Conservation (phyloP, 768 basidiomycete species). For the Phaeotremella fagi region DNA sequence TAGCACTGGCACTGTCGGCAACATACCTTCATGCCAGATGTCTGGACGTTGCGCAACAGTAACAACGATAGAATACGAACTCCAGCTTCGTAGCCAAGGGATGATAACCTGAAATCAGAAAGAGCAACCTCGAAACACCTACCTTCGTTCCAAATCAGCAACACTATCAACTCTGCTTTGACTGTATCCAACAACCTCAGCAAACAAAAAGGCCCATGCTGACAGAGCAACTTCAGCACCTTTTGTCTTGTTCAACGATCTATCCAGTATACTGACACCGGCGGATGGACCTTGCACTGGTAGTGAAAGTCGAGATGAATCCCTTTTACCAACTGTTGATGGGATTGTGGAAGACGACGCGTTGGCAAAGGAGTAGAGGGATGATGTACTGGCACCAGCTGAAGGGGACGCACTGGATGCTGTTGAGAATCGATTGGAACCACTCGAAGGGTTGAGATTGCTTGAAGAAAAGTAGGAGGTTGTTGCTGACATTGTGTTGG, state of each 20-base stretch:
- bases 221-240: slow-evolving; percentile 74
- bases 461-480: background rate
- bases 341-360: background rate
- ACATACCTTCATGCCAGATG: slow-evolving; percentile 38
- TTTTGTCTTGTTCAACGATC: slow-evolving; percentile 80
- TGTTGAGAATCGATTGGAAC: background rate
- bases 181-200: slow-evolving; percentile 90
- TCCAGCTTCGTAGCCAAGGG: slow-evolving; percentile 88
- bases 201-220: slow-evolving; percentile 85
- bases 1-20: slow-evolving; percentile 1
- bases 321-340: background rate
- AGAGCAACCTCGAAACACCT: slow-evolving; percentile 23
- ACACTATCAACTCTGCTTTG: slow-evolving; percentile 93
- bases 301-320: background rate
- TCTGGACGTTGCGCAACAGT: slow-evolving; percentile 43
- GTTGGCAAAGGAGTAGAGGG: background rate
- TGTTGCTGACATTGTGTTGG: background rate
- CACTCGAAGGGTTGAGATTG: background rate
- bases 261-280: slow-evolving; percentile 69
- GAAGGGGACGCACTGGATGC: background rate
- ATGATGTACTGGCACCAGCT: background rate
- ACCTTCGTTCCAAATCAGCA: slow-evolving; percentile 91
- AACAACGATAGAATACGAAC: slow-evolving; percentile 60
- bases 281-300: background rate
- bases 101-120: slow-evolving; percentile 63